Evolutionary conservation across 2,329 filamentous ascomycete genomes (phyloP).

Genomic region (Nemania diffusa): DNA sequence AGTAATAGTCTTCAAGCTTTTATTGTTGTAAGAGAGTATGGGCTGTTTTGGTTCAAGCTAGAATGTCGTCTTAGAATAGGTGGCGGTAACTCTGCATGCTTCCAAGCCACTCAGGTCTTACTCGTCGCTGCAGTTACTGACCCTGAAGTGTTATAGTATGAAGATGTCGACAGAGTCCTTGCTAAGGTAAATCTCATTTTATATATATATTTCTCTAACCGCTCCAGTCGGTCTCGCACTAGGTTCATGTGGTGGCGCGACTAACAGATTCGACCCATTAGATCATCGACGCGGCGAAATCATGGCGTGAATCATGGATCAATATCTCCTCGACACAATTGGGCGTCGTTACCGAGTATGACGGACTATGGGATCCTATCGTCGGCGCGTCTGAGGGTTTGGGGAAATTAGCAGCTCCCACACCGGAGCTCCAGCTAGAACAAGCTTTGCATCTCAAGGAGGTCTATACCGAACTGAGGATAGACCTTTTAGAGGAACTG

Average conservation of each 20-base stretch:
- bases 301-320: slow-evolving; percentile 83
- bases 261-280: slow-evolving; percentile 50
- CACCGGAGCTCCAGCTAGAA: slow-evolving; percentile 70
- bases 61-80: not conserved
- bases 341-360: slow-evolving; percentile 73
- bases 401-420: slow-evolving; percentile 66
- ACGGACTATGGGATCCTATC: slow-evolving; percentile 80
- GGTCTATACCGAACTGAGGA: slow-evolving; percentile 75
- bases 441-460: slow-evolving; percentile 73
- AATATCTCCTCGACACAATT: slow-evolving; percentile 76
- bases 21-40: not conserved
- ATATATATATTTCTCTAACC: slow-evolving; percentile 3
- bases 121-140: slow-evolving; percentile 12
- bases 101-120: not conserved
- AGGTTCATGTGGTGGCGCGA: slow-evolving; percentile 11
- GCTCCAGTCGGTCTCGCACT: slow-evolving; percentile 15
- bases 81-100: not conserved
- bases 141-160: slow-evolving; percentile 60
- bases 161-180: slow-evolving; percentile 80
- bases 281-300: slow-evolving; percentile 79
- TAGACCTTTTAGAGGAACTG: slow-evolving; percentile 77
- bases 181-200: slow-evolving; percentile 70
- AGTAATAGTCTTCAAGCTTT: slow-evolving; percentile 9
- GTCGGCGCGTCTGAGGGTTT: slow-evolving; percentile 70
- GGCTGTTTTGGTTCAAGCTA: not conserved